Evolutionary conservation across 129 eudicot species (phyloP).

Genomic region (Tagetes erecta): DNA sequence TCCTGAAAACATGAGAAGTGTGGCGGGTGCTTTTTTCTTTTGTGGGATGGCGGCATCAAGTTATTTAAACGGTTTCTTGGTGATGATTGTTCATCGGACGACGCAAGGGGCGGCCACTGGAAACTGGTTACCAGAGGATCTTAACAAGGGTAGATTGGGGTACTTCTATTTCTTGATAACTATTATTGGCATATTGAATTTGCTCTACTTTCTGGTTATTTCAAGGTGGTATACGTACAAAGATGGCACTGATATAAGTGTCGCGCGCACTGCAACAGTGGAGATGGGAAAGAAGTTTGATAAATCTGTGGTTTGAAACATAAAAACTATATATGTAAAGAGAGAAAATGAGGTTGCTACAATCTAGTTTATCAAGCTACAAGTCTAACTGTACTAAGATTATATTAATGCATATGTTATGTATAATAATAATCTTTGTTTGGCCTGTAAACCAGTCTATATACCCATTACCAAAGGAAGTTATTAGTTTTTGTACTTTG

Average conservation of each 20-base stretch:
- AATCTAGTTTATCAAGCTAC: constrained; percentile 9
- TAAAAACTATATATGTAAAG: background rate
- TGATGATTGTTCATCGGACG: constrained; percentile 42
- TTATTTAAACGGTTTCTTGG: constrained; percentile 58
- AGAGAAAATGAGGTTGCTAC: constrained; percentile 4
- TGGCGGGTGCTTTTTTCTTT: constrained; percentile 68
- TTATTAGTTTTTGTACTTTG: background rate
- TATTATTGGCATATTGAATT: constrained; percentile 45
- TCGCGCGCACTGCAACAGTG: background rate
- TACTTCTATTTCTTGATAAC: constrained; percentile 62
- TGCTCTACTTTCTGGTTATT: constrained; percentile 48
- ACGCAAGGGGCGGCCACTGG: constrained; percentile 47
- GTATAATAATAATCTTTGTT: constrained; percentile 7
- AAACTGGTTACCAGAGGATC: constrained; percentile 82
- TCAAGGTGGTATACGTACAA: constrained; percentile 74
- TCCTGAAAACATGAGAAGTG: constrained; percentile 84
- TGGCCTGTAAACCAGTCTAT: constrained; percentile 5
- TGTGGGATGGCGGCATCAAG: constrained; percentile 57
- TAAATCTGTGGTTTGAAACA: constrained; percentile 30
- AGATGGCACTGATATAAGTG: constrained; percentile 29
- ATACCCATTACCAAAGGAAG: background rate
- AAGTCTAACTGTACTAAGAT: constrained; percentile 13
- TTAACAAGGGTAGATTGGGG: constrained; percentile 75
- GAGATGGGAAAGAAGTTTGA: constrained; percentile 44
- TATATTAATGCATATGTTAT: constrained; percentile 4